Conservation (phyloP, 2,329 filamentous ascomycete genomes). For the Aspergillus oerlinghausenensis region DNA sequence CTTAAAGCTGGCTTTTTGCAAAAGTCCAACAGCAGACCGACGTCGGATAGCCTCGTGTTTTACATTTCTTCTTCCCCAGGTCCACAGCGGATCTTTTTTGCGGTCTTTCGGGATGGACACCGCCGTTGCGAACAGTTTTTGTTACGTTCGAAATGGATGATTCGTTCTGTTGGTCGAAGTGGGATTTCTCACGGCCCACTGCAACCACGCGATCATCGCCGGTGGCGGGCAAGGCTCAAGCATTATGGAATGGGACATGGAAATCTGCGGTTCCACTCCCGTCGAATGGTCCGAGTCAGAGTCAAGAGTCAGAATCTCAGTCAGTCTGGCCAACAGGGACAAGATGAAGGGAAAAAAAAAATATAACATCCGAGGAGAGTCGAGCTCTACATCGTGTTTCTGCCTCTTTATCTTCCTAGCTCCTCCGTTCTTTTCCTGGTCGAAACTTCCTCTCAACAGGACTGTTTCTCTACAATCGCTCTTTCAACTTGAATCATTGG, state of each 20-base stretch:
- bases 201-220: constrained; percentile 11
- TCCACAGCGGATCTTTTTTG: constrained; percentile 9
- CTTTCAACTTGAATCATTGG: not conserved
- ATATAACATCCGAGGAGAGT: not conserved
- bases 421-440: not conserved
- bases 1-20: not conserved
- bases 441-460: not conserved
- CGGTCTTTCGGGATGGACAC: constrained; percentile 2
- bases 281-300: not conserved
- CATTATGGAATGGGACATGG: not conserved
- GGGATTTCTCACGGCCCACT: constrained; percentile 9
- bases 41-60: not conserved
- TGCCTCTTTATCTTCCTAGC: not conserved
- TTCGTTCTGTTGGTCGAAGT: constrained; percentile 11
- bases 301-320: not conserved
- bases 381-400: not conserved
- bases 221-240: constrained; percentile 7
- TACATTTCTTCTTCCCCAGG: constrained; percentile 13
- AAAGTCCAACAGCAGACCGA: not conserved
- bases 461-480: not conserved
- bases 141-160: constrained; percentile 16
- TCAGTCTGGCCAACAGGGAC: not conserved
- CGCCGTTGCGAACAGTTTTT: constrained; percentile 10
- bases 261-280: not conserved
- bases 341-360: not conserved